These are phyloP conservation scores for Phytophthora ramorum DNA, from an alignment of 352 stramenopile genomes.

Conservation along the genomic window DNA sequence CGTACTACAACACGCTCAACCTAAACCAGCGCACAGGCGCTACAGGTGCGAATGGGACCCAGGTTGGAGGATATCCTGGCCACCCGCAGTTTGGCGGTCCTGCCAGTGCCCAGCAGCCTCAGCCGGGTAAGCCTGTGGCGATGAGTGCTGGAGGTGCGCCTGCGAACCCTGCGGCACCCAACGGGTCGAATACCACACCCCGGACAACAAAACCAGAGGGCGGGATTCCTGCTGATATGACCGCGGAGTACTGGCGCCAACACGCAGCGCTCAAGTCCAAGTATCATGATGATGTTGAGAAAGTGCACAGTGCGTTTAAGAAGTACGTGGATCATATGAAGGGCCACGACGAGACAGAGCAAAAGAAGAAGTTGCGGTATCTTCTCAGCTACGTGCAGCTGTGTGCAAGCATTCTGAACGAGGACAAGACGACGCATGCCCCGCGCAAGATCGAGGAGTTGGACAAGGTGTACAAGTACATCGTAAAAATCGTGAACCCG, in stretches of 20 bases:
- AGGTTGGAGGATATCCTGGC: slow-evolving; percentile 47
- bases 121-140: slow-evolving; percentile 23
- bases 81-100: slow-evolving; percentile 46
- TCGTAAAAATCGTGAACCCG: slow-evolving; percentile 88
- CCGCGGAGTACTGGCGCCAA: slow-evolving; percentile 80
- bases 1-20: slow-evolving; percentile 77
- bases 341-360: slow-evolving; percentile 84
- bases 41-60: slow-evolving; percentile 26
- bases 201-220: slow-evolving; percentile 28
- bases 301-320: slow-evolving; percentile 87
- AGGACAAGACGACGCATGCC: slow-evolving; percentile 74
- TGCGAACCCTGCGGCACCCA: slow-evolving; percentile 31
- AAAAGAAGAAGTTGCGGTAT: slow-evolving; percentile 89
- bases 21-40: slow-evolving; percentile 45
- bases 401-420: slow-evolving; percentile 77
- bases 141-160: slow-evolving; percentile 29
- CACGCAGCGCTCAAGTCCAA: slow-evolving; percentile 80
- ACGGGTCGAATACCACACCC: slow-evolving; percentile 30
- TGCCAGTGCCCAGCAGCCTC: slow-evolving; percentile 25
- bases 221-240: slow-evolving; percentile 46
- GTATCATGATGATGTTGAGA: slow-evolving; percentile 86
- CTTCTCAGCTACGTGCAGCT: slow-evolving; percentile 86
- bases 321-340: slow-evolving; percentile 92
- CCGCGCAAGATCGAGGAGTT: slow-evolving; percentile 85
- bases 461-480: slow-evolving; percentile 92